phyloP scores from a whole-genome alignment of 139 green algal species.

The Chlorella sp. region DNA sequence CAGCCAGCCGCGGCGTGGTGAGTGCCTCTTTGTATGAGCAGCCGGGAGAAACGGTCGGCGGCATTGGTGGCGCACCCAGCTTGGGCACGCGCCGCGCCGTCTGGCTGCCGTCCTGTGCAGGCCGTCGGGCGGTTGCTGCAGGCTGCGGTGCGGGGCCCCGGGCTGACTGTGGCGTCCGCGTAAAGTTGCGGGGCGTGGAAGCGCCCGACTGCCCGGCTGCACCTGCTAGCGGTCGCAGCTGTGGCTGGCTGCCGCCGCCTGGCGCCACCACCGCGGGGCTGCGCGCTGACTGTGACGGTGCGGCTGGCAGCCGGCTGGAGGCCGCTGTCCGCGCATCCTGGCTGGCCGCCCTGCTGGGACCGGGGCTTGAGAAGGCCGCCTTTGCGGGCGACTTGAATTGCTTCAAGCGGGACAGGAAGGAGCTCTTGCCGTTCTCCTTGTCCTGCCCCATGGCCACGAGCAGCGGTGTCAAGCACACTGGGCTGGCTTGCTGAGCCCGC shows the following conservation, averaged over 20 bases:
- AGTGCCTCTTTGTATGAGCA: conserved; percentile 15
- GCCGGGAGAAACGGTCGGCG: too few relatives aligned
- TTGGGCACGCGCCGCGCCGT: background rate
- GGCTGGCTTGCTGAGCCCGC: too few relatives aligned
- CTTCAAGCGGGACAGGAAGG: background rate
- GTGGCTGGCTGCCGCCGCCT: too few relatives aligned
- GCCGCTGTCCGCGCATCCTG: background rate
- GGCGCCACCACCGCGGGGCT: too few relatives aligned
- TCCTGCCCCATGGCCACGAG: background rate
- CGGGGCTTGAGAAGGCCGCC: background rate
- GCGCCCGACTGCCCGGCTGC: too few relatives aligned
- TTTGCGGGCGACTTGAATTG: background rate
- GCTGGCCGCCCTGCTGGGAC: too few relatives aligned
- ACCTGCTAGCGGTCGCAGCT: too few relatives aligned
- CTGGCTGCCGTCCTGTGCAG: background rate
- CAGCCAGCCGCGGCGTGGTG: background rate
- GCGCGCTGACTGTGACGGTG: background rate
- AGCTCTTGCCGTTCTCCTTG: background rate
- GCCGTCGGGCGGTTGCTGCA: background rate
- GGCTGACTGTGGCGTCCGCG: background rate
- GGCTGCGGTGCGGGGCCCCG: background rate
- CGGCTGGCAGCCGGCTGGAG: background rate
- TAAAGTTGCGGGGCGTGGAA: conserved; percentile 3
- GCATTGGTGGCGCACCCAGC: background rate
- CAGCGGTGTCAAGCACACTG: too few relatives aligned